A percentile compares a stretch with the other conserved stretches of the same genome.
These are phyloP conservation scores for Intubia oerlemansii DNA, from an alignment of 2,329 filamentous ascomycete species.

Conservation along the genomic window DNA sequence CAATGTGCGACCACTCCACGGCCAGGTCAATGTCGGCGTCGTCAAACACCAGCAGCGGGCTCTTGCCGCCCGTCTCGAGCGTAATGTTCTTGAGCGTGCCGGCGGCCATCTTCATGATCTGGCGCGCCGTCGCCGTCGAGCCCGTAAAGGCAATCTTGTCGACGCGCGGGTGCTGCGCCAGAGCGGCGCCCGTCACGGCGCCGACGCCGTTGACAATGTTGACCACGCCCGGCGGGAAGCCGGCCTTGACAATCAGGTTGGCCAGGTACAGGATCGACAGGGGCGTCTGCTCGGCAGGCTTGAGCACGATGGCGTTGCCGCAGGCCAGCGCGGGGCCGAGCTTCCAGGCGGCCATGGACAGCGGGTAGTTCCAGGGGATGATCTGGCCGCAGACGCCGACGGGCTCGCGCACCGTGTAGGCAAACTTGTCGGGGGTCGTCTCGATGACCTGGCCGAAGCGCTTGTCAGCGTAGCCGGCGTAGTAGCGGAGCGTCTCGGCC, in stretches of 20 bases:
- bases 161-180: constrained; percentile 41
- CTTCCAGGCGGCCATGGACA: constrained; percentile 53
- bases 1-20: constrained; percentile 24
- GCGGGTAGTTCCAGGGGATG: constrained; percentile 56
- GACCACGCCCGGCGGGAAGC: constrained; percentile 53
- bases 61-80: constrained; percentile 38
- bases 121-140: constrained; percentile 40
- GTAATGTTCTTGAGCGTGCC: constrained; percentile 38
- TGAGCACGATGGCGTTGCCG: constrained; percentile 38
- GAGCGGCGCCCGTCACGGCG: constrained; percentile 39
- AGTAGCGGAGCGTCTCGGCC: constrained; percentile 39
- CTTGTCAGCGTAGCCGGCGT: constrained; percentile 53
- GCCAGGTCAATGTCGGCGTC: constrained; percentile 40
- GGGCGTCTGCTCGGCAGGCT: constrained; percentile 42
- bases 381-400: constrained; percentile 49
- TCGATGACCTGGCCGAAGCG: constrained; percentile 49
- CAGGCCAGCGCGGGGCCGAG: constrained; percentile 42
- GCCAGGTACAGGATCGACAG: constrained; percentile 39
- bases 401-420: constrained; percentile 48
- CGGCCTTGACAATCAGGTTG: constrained; percentile 43
- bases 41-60: constrained; percentile 33
- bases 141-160: constrained; percentile 61
- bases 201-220: constrained; percentile 53
- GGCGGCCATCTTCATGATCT: constrained; percentile 46
- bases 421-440: constrained; percentile 36